Evolutionary conservation across 768 basidiomycete species (phyloP).

Genomic region (Steccherinum ochraceum): DNA sequence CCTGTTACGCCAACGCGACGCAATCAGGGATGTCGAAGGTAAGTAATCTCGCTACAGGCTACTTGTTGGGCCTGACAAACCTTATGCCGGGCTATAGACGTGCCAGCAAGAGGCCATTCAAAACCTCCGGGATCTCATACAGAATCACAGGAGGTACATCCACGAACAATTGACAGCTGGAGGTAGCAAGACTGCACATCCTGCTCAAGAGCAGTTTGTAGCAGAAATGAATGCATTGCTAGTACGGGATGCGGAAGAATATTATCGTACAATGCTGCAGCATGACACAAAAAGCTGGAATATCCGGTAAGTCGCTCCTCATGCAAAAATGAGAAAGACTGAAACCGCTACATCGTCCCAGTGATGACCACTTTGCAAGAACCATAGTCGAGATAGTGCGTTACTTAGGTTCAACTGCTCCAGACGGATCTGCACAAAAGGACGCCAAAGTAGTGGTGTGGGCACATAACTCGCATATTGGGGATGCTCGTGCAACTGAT

Average conservation of each 20-base stretch:
- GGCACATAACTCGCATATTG: constrained; percentile 27
- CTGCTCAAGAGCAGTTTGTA: constrained; percentile 20
- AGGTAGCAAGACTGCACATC: constrained; percentile 7
- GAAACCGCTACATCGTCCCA: neutral
- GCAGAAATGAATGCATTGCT: constrained; percentile 25
- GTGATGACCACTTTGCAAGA: constrained; percentile 20
- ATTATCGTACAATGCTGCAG: constrained; percentile 23
- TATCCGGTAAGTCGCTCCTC: constrained; percentile 15
- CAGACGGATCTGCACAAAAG: constrained; percentile 1
- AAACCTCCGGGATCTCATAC: constrained; percentile 15
- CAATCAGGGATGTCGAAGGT: constrained; percentile 19
- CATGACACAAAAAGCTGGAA: constrained; percentile 24
- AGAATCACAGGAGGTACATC: constrained; percentile 16
- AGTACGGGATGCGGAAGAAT: constrained; percentile 24
- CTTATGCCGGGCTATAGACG: too few species aligned
- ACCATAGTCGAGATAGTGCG: constrained; percentile 11
- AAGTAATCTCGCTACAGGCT: too few species aligned
- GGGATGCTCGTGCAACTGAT: constrained; percentile 23
- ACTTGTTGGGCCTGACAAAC: too few species aligned
- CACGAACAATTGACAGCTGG: constrained; percentile 11
- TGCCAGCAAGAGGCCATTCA: constrained; percentile 23
- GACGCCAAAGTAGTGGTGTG: constrained; percentile 22
- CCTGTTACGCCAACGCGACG: constrained; percentile 16
- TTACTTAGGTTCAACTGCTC: constrained; percentile 9
- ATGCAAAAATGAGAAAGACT: too few species aligned